A percentile compares a stretch with the other conserved stretches of the same genome.
Evolutionary conservation across 345 rosid genomes (phyloP).

Genomic region (Iberis pinnata): DNA sequence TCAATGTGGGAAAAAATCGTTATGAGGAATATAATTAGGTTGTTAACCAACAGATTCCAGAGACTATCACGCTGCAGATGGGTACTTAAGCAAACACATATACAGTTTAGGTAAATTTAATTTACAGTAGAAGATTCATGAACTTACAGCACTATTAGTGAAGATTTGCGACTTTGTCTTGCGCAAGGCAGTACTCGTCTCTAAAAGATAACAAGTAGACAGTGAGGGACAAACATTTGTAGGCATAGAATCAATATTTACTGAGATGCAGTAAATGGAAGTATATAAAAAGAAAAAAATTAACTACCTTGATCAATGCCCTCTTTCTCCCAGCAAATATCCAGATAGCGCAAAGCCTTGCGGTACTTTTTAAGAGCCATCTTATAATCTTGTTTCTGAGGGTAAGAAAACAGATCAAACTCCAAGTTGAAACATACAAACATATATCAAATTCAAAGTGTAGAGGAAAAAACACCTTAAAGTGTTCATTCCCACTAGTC

Average conservation of each 20-base stretch:
- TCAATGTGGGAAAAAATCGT: not conserved
- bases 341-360: conserved; percentile 77
- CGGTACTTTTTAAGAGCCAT: conserved; percentile 94
- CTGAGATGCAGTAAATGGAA: conserved; percentile 2
- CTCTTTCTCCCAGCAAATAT: conserved; percentile 95
- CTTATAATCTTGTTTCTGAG: conserved; percentile 79
- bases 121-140: not conserved
- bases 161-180: conserved; percentile 83
- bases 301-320: conserved; percentile 79
- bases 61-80: not conserved
- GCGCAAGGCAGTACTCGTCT: conserved; percentile 63
- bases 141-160: conserved; percentile 84
- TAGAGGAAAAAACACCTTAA: conserved; percentile 41
- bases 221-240: conserved; percentile 1
- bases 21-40: not conserved
- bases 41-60: not conserved
- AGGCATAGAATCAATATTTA: not conserved
- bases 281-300: not conserved
- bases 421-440: not conserved
- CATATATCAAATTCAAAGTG: not conserved
- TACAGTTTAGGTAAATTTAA: not conserved
- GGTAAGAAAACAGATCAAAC: not conserved
- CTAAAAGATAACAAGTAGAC: conserved; percentile 37
- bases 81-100: not conserved
- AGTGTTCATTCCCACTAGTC: conserved; percentile 66